phyloP scores from a whole-genome alignment of 2,329 filamentous ascomycete species.

The Elsinoe batatas region DNA sequence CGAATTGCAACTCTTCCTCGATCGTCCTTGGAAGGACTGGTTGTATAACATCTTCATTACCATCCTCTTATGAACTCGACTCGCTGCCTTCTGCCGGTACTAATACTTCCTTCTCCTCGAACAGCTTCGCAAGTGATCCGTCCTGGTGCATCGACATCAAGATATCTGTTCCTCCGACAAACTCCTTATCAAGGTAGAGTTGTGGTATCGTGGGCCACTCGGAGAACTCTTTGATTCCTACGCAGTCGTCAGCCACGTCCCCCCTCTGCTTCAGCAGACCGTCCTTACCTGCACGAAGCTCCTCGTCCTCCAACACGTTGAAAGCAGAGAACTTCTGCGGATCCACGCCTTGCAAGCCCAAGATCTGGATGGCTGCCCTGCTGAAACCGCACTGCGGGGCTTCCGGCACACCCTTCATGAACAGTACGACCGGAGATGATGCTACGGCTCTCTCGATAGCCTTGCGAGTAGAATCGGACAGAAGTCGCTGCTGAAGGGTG shows the following conservation, averaged over 20 bases:
- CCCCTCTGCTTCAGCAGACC: background rate
- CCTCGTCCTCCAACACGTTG: slow-evolving; percentile 88
- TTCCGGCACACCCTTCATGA: slow-evolving; percentile 99
- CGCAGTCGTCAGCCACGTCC: background rate
- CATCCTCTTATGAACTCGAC: slow-evolving; percentile 1
- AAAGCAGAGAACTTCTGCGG: slow-evolving; percentile 95
- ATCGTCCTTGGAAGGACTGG: background rate
- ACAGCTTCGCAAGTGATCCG: slow-evolving; percentile 79
- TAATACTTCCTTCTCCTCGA: slow-evolving; percentile 87
- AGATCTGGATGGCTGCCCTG: slow-evolving; percentile 84
- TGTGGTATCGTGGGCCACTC: slow-evolving; percentile 99
- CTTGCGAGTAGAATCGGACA: slow-evolving; percentile 68
- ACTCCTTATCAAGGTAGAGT: slow-evolving; percentile 90
- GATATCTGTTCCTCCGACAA: slow-evolving; percentile 96
- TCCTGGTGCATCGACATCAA: slow-evolving; percentile 95
- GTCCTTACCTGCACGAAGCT: slow-evolving; percentile 63
- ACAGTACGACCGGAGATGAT: slow-evolving; percentile 86
- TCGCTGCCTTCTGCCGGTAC: slow-evolving; percentile 44
- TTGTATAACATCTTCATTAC: background rate
- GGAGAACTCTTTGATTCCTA: slow-evolving; percentile 97
- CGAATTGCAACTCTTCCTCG: too few species aligned
- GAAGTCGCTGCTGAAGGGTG: slow-evolving; percentile 49
- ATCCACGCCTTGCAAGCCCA: slow-evolving; percentile 89
- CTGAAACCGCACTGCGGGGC: slow-evolving; percentile 96
- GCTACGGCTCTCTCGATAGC: slow-evolving; percentile 86